Evolutionary conservation across 2,329 filamentous ascomycete species (phyloP), one percentile per base, ranked within the genome.

Genomic region (Ophiostoma himal-ulmi): DNA sequence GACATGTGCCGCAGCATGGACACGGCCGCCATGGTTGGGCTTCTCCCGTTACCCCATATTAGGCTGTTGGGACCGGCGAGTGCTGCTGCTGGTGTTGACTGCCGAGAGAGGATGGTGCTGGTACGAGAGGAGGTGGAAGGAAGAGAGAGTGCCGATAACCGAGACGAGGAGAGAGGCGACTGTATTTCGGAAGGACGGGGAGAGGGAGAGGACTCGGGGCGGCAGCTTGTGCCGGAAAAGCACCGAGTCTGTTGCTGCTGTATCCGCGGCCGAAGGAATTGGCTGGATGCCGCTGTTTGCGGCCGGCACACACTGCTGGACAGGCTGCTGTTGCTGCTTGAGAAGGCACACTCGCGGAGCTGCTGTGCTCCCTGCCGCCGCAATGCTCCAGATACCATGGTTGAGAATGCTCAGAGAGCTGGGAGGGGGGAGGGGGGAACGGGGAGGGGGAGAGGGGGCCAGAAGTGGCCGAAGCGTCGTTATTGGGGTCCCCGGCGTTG

Each of bases 301-400:
- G 41, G 69, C 34, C 37, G 36, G 26, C 57, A 34, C 8, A n/a
- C 67, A n/a, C 69, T 30, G 39, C 67, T 37, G 17, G 69, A 34
- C 14, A 54, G 22, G 68, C 68, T 41, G 37, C 68, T 67, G 17
- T 37, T 34, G 66, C 66, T 41, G 52, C 73, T 41, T 52, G 48
- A 67, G 22, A 41, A 66, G 30, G 72, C 71, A 5, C 64, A 41
- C 41, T 72, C 72, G 66, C 72, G 73, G 44, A 74, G 72, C 70
- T 68, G 72, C 71, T 68, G 70, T 64, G 64, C 73, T 37, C 68
- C 72, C 34, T 70, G 70, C 26, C 72, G 73, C 72, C 73, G 72
- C 69, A 74, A 41, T 8, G 71, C 69, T 34, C 71, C 73, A 68
- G 70, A 57, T 39, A 71, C 72, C 73, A 73, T 73, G 37, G 36